Base-by-base conservation (phyloP, 306 rosid genomes). In the Ceratonia siliqua region DNA sequence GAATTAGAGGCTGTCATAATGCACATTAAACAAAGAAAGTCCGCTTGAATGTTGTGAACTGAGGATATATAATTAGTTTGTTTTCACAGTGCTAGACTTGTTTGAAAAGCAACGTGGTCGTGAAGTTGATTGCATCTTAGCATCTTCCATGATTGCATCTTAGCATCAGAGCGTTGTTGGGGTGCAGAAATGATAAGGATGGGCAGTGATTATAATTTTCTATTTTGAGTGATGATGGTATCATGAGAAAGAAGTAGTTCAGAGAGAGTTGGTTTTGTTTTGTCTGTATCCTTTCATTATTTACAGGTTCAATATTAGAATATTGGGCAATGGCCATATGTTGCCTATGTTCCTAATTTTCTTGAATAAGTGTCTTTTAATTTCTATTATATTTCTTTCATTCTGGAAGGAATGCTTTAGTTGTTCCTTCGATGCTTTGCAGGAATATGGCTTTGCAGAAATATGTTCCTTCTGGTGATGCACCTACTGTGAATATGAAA, bases 381-480 rank as follows among this genome's bases (percentile, higher is more conserved):
- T 65, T 56, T 69, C 17, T 75, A 56, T 48, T 20, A 20, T 77
- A 18, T 48, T 80, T 67, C 58, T 54, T 30, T 24, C 54, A 24
- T 41, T 67, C 10, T 68, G 18, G 58, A 74, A 15, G 36, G 39
- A 20, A 22, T 74, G 73, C 15, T 17, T 58, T 71, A 70, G 55
- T 54, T 68, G 67, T 67, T 75, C 36, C 64, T 82, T 69, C 73
- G 58, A 68, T 82, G 78, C 81, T 81, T 78, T 78, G 83, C 79
- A 81, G 92, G 84, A 86, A 85, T 68, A 92, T 95, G 99, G 97
- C 97, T 74, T 84, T 92, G 74, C 93, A 84, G 78, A 95, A 92
- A 73, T 89, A 83, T 73, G 81, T 79, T 61, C 88, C 94, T 67
- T 83, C 91, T 54, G 83, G 85, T 49, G 87, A 86, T 79, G 89